Evolutionary conservation across 495 filamentous ascomycete species (phyloP), one percentile per base, ranked within the genome.

Genomic region (Parathielavia appendiculata): DNA sequence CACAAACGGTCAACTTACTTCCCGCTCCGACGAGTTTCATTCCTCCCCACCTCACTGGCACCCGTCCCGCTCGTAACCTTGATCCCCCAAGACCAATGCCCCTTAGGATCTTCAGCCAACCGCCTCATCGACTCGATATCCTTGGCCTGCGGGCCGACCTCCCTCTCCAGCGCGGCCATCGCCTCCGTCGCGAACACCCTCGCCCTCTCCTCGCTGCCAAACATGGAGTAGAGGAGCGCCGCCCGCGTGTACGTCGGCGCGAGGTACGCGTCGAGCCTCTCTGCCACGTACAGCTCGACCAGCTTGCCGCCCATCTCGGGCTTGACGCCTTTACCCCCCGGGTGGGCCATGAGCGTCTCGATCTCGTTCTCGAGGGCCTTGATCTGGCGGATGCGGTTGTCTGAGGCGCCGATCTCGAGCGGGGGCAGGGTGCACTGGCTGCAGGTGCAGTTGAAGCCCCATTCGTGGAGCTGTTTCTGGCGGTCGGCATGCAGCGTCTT

Each of bases 391-490:
- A 78, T 64, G 0, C 75, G 64, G 6, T 47, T 60, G 52, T 78
- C 75, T 0, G 76, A 78, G 0, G 58, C 64, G 14, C 43, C 57
- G 0, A 51, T 40, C 4, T 69, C 63, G 2, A 54, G 35, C 6
- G 51, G 38, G n/a, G 57, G 30, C 23, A 68, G 50, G n/a, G 53
- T 57, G 61, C 75, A 78, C 4, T 69, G 66, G 2, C 60, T 20
- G 51, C 76, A 78, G 16, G 62, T 51, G 61, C 76, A 78, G 41
- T 65, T 61, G 52, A 76, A 78, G 5, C 72, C 74, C 73, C 74
- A 76, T 12, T 63, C 60, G 1, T 34, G 17, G 26, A 78, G 65
- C 12, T 69, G 69, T 6, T 59, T 41, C 9, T 68, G 70, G 9
- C 76, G 76, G 11, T 71, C 66, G 19, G 50, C 55, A 1, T 57